Conservation (phyloP, 1,284 basidiomycete genomes). For the Leucocoprinus gongylophorus region DNA sequence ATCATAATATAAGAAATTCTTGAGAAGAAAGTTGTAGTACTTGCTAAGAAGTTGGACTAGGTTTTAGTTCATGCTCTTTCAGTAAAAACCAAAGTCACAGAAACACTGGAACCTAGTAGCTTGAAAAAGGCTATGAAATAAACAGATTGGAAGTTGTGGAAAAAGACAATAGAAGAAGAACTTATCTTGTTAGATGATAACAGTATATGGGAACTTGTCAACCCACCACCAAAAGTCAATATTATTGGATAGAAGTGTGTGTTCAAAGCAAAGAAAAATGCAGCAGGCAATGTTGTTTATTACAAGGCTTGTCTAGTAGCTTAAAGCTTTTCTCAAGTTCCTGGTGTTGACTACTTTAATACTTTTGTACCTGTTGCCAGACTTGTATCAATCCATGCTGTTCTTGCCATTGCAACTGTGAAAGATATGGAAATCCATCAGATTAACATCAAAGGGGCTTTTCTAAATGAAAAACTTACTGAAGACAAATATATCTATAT, state of each 20-base stretch:
- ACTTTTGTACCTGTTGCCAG: conserved; percentile 24
- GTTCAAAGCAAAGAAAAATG: conserved; percentile 5
- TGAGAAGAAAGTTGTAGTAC: not conserved
- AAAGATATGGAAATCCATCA: no score
- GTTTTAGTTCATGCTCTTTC: not conserved
- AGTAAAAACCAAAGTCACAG: not conserved
- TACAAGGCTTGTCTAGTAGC: conserved; percentile 9
- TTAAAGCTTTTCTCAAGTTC: conserved; percentile 17
- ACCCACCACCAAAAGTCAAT: not conserved
- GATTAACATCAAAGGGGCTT: conserved; percentile 39
- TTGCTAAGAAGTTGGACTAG: not conserved
- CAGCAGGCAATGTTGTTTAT: conserved; percentile 4
- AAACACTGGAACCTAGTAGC: not conserved
- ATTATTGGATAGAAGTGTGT: conserved; percentile 9
- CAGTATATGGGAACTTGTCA: conserved; percentile 4
- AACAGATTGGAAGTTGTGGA: not conserved
- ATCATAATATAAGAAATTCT: no score
- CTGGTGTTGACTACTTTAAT: not conserved
- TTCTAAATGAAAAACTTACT: conserved; percentile 30
- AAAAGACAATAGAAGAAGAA: not conserved
- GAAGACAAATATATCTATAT: conserved; percentile 26
- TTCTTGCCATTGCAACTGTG: conserved; percentile 34
- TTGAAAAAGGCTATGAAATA: conserved; percentile 1
- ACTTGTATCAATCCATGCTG: conserved; percentile 26
- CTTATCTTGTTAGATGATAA: not conserved